These are phyloP conservation scores for Prunus yedoensis DNA, from an alignment of 331 rosid species.

Conservation along the genomic window DNA sequence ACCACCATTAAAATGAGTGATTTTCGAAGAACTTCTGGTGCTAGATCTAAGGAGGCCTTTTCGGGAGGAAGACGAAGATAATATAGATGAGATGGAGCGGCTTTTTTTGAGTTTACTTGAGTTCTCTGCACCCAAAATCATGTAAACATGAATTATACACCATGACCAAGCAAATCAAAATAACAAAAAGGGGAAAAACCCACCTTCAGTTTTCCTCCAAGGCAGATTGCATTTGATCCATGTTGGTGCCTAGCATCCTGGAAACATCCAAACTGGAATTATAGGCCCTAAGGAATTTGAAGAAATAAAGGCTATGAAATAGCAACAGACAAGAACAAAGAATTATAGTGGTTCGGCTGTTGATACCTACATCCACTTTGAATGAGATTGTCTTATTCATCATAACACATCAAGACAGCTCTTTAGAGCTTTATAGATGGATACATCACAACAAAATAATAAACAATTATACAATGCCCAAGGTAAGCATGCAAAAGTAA, in stretches of 20 bases:
- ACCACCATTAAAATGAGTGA: slow-evolving; percentile 20
- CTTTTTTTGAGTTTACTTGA: slow-evolving; percentile 28
- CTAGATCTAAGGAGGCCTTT: slow-evolving; percentile 25
- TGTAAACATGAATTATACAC: not conserved
- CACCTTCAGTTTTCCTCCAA: slow-evolving; percentile 29
- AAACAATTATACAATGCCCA: too few relatives aligned
- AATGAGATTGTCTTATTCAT: too few relatives aligned
- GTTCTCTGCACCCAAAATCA: slow-evolving; percentile 28
- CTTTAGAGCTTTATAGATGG: too few relatives aligned
- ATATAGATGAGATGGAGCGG: slow-evolving; percentile 24
- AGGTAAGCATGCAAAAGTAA: too few relatives aligned
- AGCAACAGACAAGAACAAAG: too few relatives aligned
- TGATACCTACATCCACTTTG: too few relatives aligned
- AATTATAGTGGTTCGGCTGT: too few relatives aligned
- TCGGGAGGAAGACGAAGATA: slow-evolving; percentile 33
- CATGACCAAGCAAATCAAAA: not conserved
- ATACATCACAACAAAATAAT: too few relatives aligned
- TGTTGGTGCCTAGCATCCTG: slow-evolving; percentile 9
- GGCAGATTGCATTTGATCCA: slow-evolving; percentile 13
- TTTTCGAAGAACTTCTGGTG: slow-evolving; percentile 28
- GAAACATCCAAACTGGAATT: slow-evolving; percentile 36
- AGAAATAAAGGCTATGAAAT: too few relatives aligned
- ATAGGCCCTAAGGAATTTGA: slow-evolving; percentile 17
- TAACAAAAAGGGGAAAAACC: not conserved
- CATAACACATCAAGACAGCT: too few relatives aligned